Evolutionary conservation across 2,329 filamentous ascomycete genomes (phyloP).

Genomic region (Chrysoporthe austroafricana): DNA sequence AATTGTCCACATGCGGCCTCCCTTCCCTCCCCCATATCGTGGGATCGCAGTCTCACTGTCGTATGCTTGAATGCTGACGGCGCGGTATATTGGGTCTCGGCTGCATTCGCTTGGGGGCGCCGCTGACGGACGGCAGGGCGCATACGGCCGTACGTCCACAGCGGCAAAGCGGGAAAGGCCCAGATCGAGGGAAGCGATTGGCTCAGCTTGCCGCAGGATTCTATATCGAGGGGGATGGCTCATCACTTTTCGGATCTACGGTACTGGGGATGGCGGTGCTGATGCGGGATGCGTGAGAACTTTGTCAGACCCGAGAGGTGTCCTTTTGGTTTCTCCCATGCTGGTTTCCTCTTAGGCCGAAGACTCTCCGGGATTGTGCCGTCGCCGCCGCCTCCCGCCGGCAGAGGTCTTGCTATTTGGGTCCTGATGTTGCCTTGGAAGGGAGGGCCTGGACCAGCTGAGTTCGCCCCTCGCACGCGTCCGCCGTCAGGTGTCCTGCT

Average conservation of each 20-base stretch:
- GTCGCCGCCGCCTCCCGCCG: not conserved
- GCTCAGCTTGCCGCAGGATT: not conserved
- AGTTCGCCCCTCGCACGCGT: not conserved
- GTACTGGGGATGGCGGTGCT: not conserved
- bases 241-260: not conserved
- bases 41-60: not conserved
- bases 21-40: not conserved
- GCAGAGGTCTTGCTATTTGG: not conserved
- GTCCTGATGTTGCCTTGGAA: not conserved
- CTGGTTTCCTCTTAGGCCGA: not conserved
- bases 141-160: not conserved
- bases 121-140: constrained; percentile 11
- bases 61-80: not conserved
- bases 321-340: not conserved
- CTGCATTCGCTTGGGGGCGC: constrained; percentile 1
- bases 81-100: not conserved
- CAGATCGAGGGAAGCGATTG: not conserved
- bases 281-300: constrained; percentile 1
- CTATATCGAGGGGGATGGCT: not conserved
- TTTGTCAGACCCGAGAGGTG: constrained; percentile 1
- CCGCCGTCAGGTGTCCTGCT: not conserved
- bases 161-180: not conserved
- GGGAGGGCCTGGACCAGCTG: not conserved
- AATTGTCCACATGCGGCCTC: not conserved
- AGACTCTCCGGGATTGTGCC: not conserved